Evolutionary conservation across 2,329 filamentous ascomycete genomes (phyloP).

Genomic region (Fusarium tuaranense): DNA sequence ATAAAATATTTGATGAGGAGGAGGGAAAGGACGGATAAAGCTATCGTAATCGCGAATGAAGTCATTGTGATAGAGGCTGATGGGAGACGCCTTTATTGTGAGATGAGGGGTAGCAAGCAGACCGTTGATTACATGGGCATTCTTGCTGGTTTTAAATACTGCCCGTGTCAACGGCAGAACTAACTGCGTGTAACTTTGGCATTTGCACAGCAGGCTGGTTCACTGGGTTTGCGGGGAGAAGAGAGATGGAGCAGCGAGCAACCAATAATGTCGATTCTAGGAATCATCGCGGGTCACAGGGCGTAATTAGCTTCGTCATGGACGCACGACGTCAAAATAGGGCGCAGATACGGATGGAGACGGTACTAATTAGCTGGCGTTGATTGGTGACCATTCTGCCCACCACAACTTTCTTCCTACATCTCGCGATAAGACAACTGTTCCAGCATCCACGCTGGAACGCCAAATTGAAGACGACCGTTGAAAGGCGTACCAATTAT

Average conservation of each 20-base stretch:
- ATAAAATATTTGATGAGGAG: background rate
- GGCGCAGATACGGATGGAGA: background rate
- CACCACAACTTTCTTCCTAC: background rate
- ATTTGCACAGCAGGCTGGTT: background rate
- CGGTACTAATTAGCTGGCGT: background rate
- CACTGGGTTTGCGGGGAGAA: background rate
- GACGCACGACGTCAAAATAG: background rate
- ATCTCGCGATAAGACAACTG: background rate
- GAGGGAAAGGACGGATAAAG: background rate
- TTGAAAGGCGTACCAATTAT: background rate
- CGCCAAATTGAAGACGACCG: background rate
- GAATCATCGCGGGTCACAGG: background rate
- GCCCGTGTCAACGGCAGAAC: background rate
- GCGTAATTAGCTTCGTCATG: background rate
- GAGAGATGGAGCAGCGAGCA: background rate
- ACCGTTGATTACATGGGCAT: background rate
- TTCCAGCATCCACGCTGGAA: background rate
- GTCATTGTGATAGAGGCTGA: background rate
- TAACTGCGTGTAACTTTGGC: background rate
- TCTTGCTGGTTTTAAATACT: background rate
- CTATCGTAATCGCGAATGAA: background rate
- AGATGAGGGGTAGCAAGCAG: background rate
- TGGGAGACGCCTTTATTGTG: background rate
- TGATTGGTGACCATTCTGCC: background rate
- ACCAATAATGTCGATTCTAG: background rate